Base-by-base conservation (phyloP, 2,329 filamentous ascomycete species). In the Epichloe festucae region DNA sequence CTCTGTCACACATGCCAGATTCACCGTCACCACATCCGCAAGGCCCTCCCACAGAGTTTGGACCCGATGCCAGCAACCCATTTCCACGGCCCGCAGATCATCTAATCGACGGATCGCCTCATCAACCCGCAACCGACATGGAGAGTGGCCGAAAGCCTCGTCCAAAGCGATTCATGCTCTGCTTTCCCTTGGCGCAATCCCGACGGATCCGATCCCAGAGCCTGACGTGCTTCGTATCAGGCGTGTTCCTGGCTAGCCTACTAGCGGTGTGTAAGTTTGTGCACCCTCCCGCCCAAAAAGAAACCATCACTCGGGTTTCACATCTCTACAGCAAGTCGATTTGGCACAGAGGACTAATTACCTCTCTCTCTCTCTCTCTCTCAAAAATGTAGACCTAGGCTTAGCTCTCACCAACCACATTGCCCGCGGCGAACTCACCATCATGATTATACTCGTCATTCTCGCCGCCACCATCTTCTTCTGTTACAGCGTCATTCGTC, bases 371-470 rank as follows among this genome's bases (percentile, higher is more conserved):
- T 34, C 21, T 23, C 6, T 6, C 17, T 17, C 17, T 17, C 17
- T 17, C 17, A 27, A 27, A 48, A 41, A 10, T 31, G 42, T 50
- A 93, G 88, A 93, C 63, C 76, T 94, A 56, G 79, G 79, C 5
- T 76, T 95, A 44, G 78, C 82, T 19, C 72, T 89, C 44, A 83
- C 84, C 3, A 74, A 79, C 54, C 78, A 77, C 41, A 73, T 81
- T 54, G 71, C 78, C 48, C 78, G 78, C 42, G 79, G 79, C 63
- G 85, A 89, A 65, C 84, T 94, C 61, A 86, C 89, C 60, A 79
- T 94, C 53, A 73, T 94, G 50, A 76, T 95, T 54, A 83, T 95
- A 52, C 75, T 95, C 50, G 74, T 90, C 56, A 83, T 94, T 52
- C 69, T 94, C 49, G 72, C 84, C 49, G 77, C 84, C 36, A 82